These are phyloP conservation scores for Calcarisporium arbuscula DNA, from an alignment of 2,329 filamentous ascomycete species.

Conservation along the genomic window DNA sequence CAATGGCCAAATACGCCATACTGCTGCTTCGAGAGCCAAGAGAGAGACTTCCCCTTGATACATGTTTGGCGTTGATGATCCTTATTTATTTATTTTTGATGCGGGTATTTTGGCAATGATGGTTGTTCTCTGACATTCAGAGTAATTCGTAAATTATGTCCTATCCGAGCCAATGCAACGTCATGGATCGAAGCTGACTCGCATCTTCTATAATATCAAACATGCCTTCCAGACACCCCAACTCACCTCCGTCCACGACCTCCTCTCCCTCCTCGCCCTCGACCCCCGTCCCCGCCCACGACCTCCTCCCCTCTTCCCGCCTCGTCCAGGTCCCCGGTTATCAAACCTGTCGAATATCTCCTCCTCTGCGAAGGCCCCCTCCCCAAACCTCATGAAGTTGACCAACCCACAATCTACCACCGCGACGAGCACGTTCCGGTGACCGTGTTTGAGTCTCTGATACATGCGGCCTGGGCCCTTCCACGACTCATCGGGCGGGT, in stretches of 20 bases:
- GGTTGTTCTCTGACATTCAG: no score
- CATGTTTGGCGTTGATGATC: no score
- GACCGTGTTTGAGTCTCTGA: slow-evolving; percentile 74
- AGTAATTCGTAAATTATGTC: no score
- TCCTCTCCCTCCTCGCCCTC: slow-evolving; percentile 19
- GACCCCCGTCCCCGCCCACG: slow-evolving; percentile 26
- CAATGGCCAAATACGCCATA: no score
- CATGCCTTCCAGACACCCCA: no score
- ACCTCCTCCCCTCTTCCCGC: slow-evolving; percentile 33
- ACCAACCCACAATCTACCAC: slow-evolving; percentile 86
- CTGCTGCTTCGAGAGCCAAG: no score
- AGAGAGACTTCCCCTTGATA: no score
- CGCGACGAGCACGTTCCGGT: slow-evolving; percentile 76
- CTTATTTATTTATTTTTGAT: no score
- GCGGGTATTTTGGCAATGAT: no score
- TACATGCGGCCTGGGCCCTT: slow-evolving; percentile 52
- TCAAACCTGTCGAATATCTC: slow-evolving; percentile 58
- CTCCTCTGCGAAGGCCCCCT: slow-evolving; percentile 74
- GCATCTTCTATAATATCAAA: no score
- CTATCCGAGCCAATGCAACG: no score
- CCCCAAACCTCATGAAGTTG: slow-evolving; percentile 76
- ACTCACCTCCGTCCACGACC: slow-evolving; percentile 15
- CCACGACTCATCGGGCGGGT: slow-evolving; percentile 43
- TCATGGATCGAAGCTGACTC: no score
- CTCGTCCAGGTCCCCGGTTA: slow-evolving; percentile 31